phyloP scores from a whole-genome alignment of 2,329 filamentous ascomycete genomes.

The Cercospora sp. region DNA sequence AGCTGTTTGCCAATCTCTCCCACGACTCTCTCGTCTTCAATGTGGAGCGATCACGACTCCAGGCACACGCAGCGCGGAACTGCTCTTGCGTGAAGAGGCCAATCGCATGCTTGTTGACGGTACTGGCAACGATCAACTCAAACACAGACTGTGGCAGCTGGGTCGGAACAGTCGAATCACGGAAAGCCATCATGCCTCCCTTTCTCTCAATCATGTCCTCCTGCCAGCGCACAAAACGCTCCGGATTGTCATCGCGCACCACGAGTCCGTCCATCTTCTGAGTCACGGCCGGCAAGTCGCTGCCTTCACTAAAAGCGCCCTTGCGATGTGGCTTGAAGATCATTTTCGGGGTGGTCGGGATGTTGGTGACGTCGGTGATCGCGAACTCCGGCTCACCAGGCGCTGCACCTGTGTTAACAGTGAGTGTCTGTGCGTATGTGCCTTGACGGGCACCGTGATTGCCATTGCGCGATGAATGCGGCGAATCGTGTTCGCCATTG shows the following conservation, averaged over 20 bases:
- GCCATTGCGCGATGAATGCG: neutral
- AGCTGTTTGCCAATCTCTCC: slow-evolving; percentile 39
- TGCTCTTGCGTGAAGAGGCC: slow-evolving; percentile 39
- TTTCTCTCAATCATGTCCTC: slow-evolving; percentile 23
- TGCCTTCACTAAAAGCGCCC: slow-evolving; percentile 35
- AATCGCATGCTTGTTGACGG: slow-evolving; percentile 26
- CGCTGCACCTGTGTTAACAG: slow-evolving; percentile 19
- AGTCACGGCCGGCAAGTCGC: slow-evolving; percentile 31
- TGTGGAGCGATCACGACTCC: slow-evolving; percentile 38
- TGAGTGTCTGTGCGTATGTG: slow-evolving; percentile 36
- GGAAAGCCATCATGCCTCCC: slow-evolving; percentile 23
- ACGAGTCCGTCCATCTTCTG: slow-evolving; percentile 30
- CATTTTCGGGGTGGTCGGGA: slow-evolving; percentile 31
- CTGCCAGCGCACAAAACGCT: slow-evolving; percentile 34
- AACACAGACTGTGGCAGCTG: slow-evolving; percentile 39
- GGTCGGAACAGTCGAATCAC: slow-evolving; percentile 29
- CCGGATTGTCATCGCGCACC: slow-evolving; percentile 23
- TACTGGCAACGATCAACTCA: slow-evolving; percentile 34
- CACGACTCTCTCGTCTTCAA: slow-evolving; percentile 34
- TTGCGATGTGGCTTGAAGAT: slow-evolving; percentile 37
- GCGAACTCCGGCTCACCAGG: slow-evolving; percentile 29
- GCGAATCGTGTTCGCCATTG: neutral
- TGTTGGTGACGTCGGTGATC: slow-evolving; percentile 35
- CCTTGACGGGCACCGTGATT: slow-evolving; percentile 14
- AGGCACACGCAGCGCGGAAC: slow-evolving; percentile 35